phyloP scores from a whole-genome alignment of 2,329 filamentous ascomycete species.

The Exophiala bonariae region DNA sequence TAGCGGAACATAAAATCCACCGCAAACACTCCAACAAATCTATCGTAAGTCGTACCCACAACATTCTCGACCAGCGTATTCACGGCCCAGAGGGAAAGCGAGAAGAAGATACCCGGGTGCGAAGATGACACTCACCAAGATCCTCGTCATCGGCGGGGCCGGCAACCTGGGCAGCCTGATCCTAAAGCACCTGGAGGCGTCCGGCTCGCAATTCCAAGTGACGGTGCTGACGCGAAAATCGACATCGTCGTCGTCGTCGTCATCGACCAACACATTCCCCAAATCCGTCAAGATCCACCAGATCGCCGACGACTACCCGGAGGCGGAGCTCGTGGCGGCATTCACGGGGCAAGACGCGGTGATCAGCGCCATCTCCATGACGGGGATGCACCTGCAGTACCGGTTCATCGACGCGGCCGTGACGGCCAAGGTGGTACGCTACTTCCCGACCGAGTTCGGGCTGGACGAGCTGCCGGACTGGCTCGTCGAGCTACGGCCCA shows the following conservation, averaged over 20 bases:
- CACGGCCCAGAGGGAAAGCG: too few relatives aligned
- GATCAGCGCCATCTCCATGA: constrained; percentile 21
- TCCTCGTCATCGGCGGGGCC: constrained; percentile 20
- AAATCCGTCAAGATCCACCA: constrained; percentile 7
- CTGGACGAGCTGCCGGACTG: constrained; percentile 26
- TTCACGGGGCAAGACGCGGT: constrained; percentile 22
- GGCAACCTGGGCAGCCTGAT: constrained; percentile 21
- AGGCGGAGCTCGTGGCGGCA: constrained; percentile 10
- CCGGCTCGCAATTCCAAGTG: constrained; percentile 15
- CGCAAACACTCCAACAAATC: too few relatives aligned
- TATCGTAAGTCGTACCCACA: too few relatives aligned
- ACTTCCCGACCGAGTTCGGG: constrained; percentile 40
- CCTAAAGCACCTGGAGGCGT: constrained; percentile 17
- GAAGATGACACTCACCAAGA: constrained; percentile 13
- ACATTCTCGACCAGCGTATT: too few relatives aligned
- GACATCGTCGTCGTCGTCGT: constrained; percentile 12
- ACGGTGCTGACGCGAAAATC: constrained; percentile 19
- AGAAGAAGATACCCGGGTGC: too few relatives aligned
- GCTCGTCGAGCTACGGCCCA: constrained; percentile 20
- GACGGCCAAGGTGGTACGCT: constrained; percentile 41
- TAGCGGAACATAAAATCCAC: too few relatives aligned
- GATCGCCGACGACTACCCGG: constrained; percentile 21
- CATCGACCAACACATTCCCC: constrained; percentile 1
- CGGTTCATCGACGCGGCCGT: constrained; percentile 43
- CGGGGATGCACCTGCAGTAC: constrained; percentile 30